These are phyloP conservation scores for Grosmannia penicillata DNA, from an alignment of 2,329 filamentous ascomycete genomes.

Conservation along the genomic window DNA sequence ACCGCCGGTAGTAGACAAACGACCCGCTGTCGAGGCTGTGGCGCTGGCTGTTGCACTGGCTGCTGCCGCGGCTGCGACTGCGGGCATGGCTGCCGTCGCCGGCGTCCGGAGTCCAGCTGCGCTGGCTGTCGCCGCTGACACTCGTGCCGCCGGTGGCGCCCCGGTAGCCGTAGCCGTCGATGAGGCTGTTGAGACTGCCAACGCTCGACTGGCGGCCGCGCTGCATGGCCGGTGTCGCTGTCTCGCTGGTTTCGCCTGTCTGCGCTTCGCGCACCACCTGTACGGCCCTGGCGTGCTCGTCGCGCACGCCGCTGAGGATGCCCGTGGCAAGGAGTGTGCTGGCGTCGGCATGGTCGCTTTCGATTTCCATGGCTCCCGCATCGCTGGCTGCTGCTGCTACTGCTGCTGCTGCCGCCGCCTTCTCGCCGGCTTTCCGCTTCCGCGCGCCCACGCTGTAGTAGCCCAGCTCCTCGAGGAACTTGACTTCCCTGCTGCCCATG, in stretches of 20 bases:
- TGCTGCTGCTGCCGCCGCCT: neutral
- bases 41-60: neutral
- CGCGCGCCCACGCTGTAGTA: slow-evolving; percentile 5
- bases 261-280: slow-evolving; percentile 18
- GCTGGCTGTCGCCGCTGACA: neutral
- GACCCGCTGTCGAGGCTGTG: neutral
- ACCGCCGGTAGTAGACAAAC: slow-evolving; percentile 16
- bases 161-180: neutral
- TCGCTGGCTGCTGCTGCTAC: slow-evolving; percentile 6
- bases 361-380: slow-evolving; percentile 18
- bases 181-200: neutral
- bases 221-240: neutral
- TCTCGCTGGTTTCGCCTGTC: neutral
- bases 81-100: neutral
- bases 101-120: neutral
- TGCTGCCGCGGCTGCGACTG: neutral
- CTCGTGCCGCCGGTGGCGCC: too few species aligned
- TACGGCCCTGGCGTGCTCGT: slow-evolving; percentile 21
- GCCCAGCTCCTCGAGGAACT: slow-evolving; percentile 9
- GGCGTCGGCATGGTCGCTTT: slow-evolving; percentile 18
- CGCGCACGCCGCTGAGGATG: slow-evolving; percentile 23
- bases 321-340: slow-evolving; percentile 26
- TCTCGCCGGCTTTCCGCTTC: slow-evolving; percentile 5
- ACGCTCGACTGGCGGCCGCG: neutral
- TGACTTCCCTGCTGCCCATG: slow-evolving; percentile 12